phyloP scores from a whole-genome alignment of 202 grass and related monocot genomes.

The Sporobolus alterniflorus region DNA sequence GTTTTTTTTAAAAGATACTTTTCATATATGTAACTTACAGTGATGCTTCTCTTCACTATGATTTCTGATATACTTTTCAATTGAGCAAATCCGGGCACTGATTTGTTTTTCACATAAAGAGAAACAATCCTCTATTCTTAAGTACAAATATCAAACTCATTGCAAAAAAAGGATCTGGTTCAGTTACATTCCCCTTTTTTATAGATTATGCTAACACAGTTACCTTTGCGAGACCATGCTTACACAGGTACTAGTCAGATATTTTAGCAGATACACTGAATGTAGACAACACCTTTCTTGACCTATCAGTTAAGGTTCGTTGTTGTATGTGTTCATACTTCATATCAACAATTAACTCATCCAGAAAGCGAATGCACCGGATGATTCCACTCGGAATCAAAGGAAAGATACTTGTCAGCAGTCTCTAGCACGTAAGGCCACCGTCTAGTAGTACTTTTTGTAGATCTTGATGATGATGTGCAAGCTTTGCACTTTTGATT shows the following conservation, averaged over 20 bases:
- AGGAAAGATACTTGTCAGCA: constrained; percentile 25
- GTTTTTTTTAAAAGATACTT: no score
- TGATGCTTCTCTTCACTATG: background rate
- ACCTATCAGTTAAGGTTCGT: background rate
- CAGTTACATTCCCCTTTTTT: background rate
- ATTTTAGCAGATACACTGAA: constrained; percentile 22
- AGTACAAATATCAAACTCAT: background rate
- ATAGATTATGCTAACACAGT: background rate
- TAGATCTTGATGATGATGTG: constrained; percentile 22
- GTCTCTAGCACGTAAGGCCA: constrained; percentile 7
- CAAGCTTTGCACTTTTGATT: constrained; percentile 10
- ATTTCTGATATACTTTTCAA: background rate
- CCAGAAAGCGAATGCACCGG: constrained; percentile 22
- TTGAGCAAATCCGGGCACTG: background rate
- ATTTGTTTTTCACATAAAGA: background rate
- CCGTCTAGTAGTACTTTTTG: constrained; percentile 26
- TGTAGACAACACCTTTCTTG: background rate
- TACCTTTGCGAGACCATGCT: background rate
- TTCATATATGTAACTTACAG: background rate
- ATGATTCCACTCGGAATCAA: constrained; percentile 13
- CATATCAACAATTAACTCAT: constrained; percentile 31
- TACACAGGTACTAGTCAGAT: background rate
- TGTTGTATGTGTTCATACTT: constrained; percentile 41
- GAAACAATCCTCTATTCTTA: background rate
- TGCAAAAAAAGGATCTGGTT: background rate